Base-by-base conservation (phyloP, 441 rosid species). In the Metrosideros polymorpha region DNA sequence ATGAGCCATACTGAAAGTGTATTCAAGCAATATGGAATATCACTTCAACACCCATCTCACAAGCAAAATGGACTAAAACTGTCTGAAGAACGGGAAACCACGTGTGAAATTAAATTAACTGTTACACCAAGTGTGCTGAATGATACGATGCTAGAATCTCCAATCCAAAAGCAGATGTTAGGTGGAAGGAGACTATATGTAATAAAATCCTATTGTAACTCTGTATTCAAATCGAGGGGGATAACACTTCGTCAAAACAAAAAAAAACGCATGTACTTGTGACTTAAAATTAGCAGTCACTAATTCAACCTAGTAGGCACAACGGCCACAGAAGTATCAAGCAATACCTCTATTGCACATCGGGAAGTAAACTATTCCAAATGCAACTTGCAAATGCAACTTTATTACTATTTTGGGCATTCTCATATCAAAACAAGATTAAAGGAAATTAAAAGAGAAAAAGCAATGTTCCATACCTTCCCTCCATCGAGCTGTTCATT, bases 401-500 rank as follows among this genome's bases (percentile, higher is more conserved):
- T 39, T 71, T 39, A 51, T 19, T 83, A 29, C n/a, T 39, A 22
- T 22, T 52, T 39, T 30, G 52, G 84, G 59, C 43, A 25, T n/a
- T 83, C n/a, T 83, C 52, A 51, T 29, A n/a, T 83, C 59, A 51
- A 83, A 54, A 51, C 29, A 25, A 51, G n/a, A 57, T 82, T 39
- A 2, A 54, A 55, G 66, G 59, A 82, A 32, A 77, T 29, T 27
- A 56, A 84, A 57, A 56, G 66, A 53, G 32, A 47, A 59, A 76
- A 54, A 59, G 25, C 59, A 75, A 88, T 57, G 35, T 55, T 83
- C 76, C 84, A 61, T 90, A 96, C 99, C 98, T 95, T 94, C 86
- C 90, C 93, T 91, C 91, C 95, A 29, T 87, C 87, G 90, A 87
- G 91, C 91, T 93, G 94, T 63, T 91, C 94, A 83, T 49, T 76